Base-by-base conservation (phyloP, 2,329 filamentous ascomycete species). In the Penicillium sp. region DNA sequence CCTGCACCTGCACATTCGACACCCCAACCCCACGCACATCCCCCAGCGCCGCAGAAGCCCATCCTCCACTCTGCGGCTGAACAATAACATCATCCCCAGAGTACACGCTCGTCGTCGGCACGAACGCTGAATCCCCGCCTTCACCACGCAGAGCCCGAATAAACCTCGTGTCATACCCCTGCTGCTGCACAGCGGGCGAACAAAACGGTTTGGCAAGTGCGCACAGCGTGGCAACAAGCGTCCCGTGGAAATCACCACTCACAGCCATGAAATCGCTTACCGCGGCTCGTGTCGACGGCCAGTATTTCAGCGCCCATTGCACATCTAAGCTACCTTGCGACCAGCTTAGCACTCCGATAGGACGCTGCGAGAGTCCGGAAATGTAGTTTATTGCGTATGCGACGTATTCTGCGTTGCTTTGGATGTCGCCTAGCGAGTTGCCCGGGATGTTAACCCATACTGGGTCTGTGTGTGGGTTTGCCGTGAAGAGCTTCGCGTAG, bases 251-350 rank as follows among this genome's bases (percentile, higher is more conserved):
- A 36, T 51, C 53, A 7, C 25, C 38, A 38, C 53, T 55, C 1
- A 55, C 47, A 13, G 45, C 39, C 29, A 55, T 33, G 23, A 55
- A 55, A 12, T 55, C 45, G 8, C 31, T 48, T 17, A 57, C 54
- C 15, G 25, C 19, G 2, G 21, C 12, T 19, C 58, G 38, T 3
- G 61, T 61, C 6, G 61, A 60, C 4, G 59, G 59, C 61, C 60
- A 63, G 55, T 63, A 63, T 53, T 84, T 84, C 61, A 83, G 72
- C 0, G 79, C 81, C 84, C 83, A 86, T 66, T 86, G 83, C 0
- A 78, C 73, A 57, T 82, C 73, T 2, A 86, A 70, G 48, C 78
- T 79, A 17, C 83, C 83, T 68, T 86, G 82, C 0, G 81, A 84
- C 81, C 80, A 86, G 15, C 75, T 76, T n/a, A 85, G 68, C 21